Evolutionary conservation across 352 stramenopile genomes (phyloP), one percentile per base, ranked within the genome.

Genomic region (Phytopythium litorale): DNA sequence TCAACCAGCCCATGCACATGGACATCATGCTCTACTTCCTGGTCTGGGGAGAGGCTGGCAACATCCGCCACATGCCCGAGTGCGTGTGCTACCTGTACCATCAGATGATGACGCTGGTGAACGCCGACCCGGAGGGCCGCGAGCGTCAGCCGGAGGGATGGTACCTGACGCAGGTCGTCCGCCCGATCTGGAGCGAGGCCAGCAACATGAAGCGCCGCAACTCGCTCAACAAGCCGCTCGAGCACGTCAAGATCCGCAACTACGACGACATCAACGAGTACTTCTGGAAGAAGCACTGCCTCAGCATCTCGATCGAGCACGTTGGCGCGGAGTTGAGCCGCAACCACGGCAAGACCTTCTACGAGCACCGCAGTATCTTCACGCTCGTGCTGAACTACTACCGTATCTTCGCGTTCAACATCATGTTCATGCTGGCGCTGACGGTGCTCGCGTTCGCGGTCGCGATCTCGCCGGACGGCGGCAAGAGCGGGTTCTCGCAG

Each of bases 61-160:
- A 99, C 70, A 71, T 99, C 28, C 82, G 96, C 23, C 96, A 99
- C 73, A 98, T 99, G 88, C 93, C 97, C 2, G 97, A 99, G 67
- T 98, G 94, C 73, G 56, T 98, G 38, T 98, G 96, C 81, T 99
- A 98, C 69, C 70, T 99, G n/a, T 99, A 98, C 70, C 96, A 99
- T 65, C 78, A 89, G 56, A 82, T 90, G 75, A 64, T 90, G 49
- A 66, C 56, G 4, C 60, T 76, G 54, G 60, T 87, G 21, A 87
- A 89, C 54, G 58, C 66, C 5, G 82, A 91, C 45, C 61, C 75
- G 3, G 57, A 76, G n/a, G 75, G 64, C 25, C 68, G 66, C 19
- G 66, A 86, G 21, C 67, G 62, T 8, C 72, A 84, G 19, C 65
- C 58, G 0, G 76, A 86, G 33, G 72, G 78, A 2, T 91, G 82